phyloP scores from a whole-genome alignment of 768 basidiomycete species.

The Suillus weaverae region DNA sequence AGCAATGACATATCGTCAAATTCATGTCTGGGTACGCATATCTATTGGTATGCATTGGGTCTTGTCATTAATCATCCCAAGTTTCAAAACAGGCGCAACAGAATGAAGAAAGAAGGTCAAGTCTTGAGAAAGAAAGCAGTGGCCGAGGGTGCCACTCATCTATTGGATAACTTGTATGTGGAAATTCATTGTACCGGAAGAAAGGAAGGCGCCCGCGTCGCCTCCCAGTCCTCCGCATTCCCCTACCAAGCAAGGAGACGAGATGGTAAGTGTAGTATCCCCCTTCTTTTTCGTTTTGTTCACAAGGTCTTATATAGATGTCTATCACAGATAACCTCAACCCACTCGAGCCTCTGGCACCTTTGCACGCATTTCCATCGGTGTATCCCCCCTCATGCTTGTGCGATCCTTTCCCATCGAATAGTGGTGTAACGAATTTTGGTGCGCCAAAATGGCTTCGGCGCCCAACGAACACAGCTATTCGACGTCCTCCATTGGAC shows the following conservation, averaged over 20 bases:
- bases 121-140: constrained; percentile 27
- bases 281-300: background rate
- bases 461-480: background rate
- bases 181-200: constrained; percentile 23
- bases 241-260: constrained; percentile 15
- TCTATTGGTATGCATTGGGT: background rate
- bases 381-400: constrained; percentile 18
- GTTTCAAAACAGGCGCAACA: constrained; percentile 55
- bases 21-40: constrained; percentile 53
- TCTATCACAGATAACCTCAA: background rate
- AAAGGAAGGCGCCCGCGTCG: constrained; percentile 7
- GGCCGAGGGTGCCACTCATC: constrained; percentile 20
- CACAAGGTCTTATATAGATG: background rate
- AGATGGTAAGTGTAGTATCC: constrained; percentile 7
- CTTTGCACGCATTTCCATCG: constrained; percentile 25
- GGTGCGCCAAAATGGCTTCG: constrained; percentile 12
- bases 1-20: constrained; percentile 44
- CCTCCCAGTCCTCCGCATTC: constrained; percentile 8
- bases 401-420: constrained; percentile 20
- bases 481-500: background rate
- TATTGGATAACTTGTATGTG: constrained; percentile 31
- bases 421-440: constrained; percentile 4
- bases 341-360: constrained; percentile 16
- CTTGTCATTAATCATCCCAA: constrained; percentile 15
- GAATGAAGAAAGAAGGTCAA: constrained; percentile 29